Base-by-base conservation (phyloP, 805 yeast species). In the Starmera caribaea region DNA sequence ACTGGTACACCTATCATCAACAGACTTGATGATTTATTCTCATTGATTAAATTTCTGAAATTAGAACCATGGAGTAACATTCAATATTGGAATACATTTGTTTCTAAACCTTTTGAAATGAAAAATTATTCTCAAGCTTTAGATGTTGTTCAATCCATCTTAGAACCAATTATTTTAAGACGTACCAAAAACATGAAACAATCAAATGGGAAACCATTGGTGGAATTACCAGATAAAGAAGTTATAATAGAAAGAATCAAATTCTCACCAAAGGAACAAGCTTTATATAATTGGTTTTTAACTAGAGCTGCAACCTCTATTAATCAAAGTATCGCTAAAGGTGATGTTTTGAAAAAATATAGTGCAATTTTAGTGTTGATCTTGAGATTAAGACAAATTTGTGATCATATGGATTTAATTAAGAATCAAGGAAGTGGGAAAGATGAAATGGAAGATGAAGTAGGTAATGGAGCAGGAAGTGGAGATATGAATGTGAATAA, bases 1-100 rank as follows among this genome's bases (percentile, higher is more conserved):
- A 87, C 97, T 0, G 97, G 97, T 8, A 89, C 97, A 0, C 97
- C 97, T 0, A 84, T 89, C 26, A 82, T 88, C 32, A 89, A 89
- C 57, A 65, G 89, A 45, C 65, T 90, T 9, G 97, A 90, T 57
- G 97, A 90, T 57, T 61, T 90, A 36, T 89, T 74, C 54, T 80
- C 95, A 6, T 59, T 88, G 37, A 74, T 88, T 14, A 76, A 77
- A 47, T 90, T 81, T 51, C 61, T 90, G 36, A 68, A 77, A 34
- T 60, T 89, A n/a, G 86, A 84, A 48, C 97, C 97, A 1, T 90
- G 97, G 97, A 68, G 79, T 32, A 81, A 82, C 48, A 78, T 83
- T 41, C 70, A 85, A 1, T 80, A 82, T 45, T 90, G 97, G 97
- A 81, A 80, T 48, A 76, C 86, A 13, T 88, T 88, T 55, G 74